Evolutionary conservation across 192 early-diverging fungal genomes (phyloP), one percentile per base, ranked within the genome.

Genomic region (Backusella sp.): DNA sequence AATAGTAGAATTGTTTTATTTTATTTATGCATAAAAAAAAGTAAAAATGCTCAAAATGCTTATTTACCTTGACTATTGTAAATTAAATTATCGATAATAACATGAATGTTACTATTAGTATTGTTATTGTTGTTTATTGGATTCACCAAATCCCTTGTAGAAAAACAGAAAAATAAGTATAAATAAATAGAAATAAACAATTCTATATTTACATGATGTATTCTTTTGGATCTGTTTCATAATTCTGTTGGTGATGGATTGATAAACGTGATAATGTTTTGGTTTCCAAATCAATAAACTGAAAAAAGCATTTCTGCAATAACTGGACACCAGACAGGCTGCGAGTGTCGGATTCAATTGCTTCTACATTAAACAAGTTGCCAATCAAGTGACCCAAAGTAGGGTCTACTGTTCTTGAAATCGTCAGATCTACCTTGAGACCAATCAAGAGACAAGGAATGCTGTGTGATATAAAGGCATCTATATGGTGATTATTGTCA

Each of bases 371-470:
- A 65, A 68, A 73, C 7, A 53, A 36, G 32, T 74, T 74, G 19
- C 28, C 72, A 53, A 69, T 66, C 49, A 73, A 23, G 36, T 69
- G 68, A 65, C 49, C 72, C 30, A 68, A 49, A n/a, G 59, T 67
- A 37, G 67, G 49, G 56, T 78, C 72, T 9, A 78, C 77, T 49
- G 73, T 67, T 44, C 77, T 73, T 49, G 62, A 67, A 17, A 26
- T 52, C 37, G 53, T 76, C 14, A 81, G 37, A 62, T 81, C 79
- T 30, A 72, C 30, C 68, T 77, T 81, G 15, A 81, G 68, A 30
- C 79, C 79, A 11, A 81, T 39, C 49, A 81, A 73, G 74, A 73
- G 72, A 26, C 65, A 44, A 65, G 79, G 76, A 26, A 81, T 74
- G 4, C 71, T 52, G 1, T 52, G 49, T 11, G 71, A 70, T 14